Evolutionary conservation across 768 basidiomycete genomes (phyloP), one percentile per base, ranked within the genome.

Genomic region (Albatrellus ellisii): DNA sequence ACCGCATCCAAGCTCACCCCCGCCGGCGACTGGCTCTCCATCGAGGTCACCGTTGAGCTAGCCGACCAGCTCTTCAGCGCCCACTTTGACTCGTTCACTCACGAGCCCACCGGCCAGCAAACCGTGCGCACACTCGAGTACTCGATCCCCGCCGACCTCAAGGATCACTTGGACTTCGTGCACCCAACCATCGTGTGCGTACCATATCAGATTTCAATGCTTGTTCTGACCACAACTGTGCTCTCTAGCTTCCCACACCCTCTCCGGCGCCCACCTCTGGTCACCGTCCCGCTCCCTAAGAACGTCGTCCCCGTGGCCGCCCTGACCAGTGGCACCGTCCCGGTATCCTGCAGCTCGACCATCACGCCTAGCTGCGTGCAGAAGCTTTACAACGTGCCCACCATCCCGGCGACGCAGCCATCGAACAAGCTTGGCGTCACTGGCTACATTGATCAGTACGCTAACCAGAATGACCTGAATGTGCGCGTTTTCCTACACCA

Each of bases 11-110:
- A 26, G 4, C 9, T 41, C 35, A 44, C 52, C 5, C 48, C 48
- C 18, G 47, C 46, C 11, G 46, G 50, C 4, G 52, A 52, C 43
- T 65, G 63, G 64, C 41, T 67, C 3, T 26, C 38, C 5, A 18
- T 51, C 31, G 32, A 37, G 5, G 22, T 51, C 20, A 40, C 46
- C 9, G 46, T 51, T 25, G 27, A 33, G n/a, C 35, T 45, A 20
- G 53, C 51, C n/a, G 46, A 52, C 35, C 27, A 21, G 6, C 36
- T 52, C 6, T 44, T 54, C 26, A 36, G 44, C 36, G 42, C 51
- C 2, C 34, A 54, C 8, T 54, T 52, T 42, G 26, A 39, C 8
- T 37, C 44, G 6, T 54, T 52, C 25, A 42, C 27, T 22, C 46
- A 51, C 29, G 10, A 35, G 18, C 29, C 11, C 7, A 46, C 42